Base-by-base conservation (phyloP, 2,329 filamentous ascomycete species). In the Penicillium hordei region DNA sequence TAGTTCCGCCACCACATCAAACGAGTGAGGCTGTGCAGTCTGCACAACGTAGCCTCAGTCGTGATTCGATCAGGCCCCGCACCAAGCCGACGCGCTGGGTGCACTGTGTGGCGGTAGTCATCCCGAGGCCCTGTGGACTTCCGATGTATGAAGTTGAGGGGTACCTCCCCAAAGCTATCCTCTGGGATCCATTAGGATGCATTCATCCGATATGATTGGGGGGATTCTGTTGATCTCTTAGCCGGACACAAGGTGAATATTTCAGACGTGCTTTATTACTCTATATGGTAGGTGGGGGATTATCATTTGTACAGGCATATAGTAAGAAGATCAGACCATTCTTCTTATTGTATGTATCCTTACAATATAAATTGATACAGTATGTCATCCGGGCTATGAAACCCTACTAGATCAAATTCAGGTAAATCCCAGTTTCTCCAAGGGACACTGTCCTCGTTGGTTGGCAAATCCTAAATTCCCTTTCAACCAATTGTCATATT, bases 1-100 rank as follows among this genome's bases (percentile, higher is more conserved):
- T 51, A 29, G 17, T 51, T 60, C 58, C 55, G 63, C 62, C 61
- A 60, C 60, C 46, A 56, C 39, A 44, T 52, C 39, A 34, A 21
- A 34, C 17, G 55, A 63, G 48, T 69, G 69, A 71, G 69, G 69
- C 69, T 71, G 69, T 71, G 69, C 69, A 66, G 21, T 48, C 61
- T 56, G 48, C 58, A 61, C 48, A 46, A 31, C 48, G 23, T 29
- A 52, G 36, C 34, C 8, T n/a, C 19, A 38, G 33, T 43, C 19
- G 13, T 68, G 65, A 68, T 66, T 67, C 62, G 63, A 67, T 48
- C 51, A 53, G 57, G 50, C 64, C 66, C 68, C 65, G 62, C 68
- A 66, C 55, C 63, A 33, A 65, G 56, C 62, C 56, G 57, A 65
- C 60, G 58, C 48, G 46, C 63, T 68, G 60, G 59, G 63, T 62